Conservation (phyloP, 805 yeast species). For the Lipomyces chichibuensis region DNA sequence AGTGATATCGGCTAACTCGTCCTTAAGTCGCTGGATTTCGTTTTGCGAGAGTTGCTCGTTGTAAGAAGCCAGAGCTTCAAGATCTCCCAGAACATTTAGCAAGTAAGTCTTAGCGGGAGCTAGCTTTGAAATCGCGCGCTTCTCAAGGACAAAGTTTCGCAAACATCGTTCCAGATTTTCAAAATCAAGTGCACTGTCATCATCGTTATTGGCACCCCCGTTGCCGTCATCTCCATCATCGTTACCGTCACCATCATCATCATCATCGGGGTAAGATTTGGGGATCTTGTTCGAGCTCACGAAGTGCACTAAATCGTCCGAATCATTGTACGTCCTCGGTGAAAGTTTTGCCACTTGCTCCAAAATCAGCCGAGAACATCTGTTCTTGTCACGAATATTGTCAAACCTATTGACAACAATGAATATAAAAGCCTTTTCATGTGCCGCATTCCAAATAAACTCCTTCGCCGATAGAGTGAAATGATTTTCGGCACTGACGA, state of each 20-base stretch:
- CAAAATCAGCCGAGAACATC: constrained; percentile 74
- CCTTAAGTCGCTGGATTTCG: constrained; percentile 54
- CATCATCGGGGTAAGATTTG: constrained; percentile 47
- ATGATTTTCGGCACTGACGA: constrained; percentile 94
- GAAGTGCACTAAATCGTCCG: constrained; percentile 91
- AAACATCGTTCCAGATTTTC: constrained; percentile 83
- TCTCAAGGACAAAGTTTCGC: constrained; percentile 83
- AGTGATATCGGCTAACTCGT: constrained; percentile 57
- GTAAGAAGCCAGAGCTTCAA: constrained; percentile 60
- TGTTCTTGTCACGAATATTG: constrained; percentile 74
- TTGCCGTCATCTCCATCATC: constrained; percentile 42
- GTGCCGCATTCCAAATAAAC: constrained; percentile 85
- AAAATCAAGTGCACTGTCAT: constrained; percentile 51
- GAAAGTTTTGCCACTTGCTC: constrained; percentile 83
- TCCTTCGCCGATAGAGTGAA: constrained; percentile 93
- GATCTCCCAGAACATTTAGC: constrained; percentile 66
- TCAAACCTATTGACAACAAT: constrained; percentile 94
- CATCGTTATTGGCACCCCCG: constrained; percentile 29
- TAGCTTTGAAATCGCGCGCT: constrained; percentile 83
- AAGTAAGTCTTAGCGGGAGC: constrained; percentile 92
- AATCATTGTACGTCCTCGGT: constrained; percentile 87
- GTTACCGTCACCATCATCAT: constrained; percentile 42
- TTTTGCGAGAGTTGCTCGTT: constrained; percentile 60
- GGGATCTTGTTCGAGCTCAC: constrained; percentile 66
- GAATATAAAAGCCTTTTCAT: constrained; percentile 87